A percentile compares a stretch with the other conserved stretches of the same genome.
phyloP scores from a whole-genome alignment of 805 yeast species.

The Suhomyces tanzawaensis region DNA sequence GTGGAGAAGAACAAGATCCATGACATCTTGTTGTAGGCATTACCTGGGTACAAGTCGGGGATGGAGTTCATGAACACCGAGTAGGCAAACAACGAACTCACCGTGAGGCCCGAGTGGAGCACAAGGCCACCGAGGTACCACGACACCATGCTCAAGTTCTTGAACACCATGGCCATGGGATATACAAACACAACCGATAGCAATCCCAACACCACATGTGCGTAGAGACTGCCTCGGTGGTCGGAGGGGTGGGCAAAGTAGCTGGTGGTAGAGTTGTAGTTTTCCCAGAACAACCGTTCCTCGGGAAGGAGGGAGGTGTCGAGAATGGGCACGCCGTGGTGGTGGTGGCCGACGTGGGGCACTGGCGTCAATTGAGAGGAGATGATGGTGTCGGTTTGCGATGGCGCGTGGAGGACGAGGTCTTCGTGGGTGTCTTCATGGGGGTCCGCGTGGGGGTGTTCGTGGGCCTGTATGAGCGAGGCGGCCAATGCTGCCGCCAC shows the following conservation, averaged over 20 bases:
- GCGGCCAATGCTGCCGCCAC: neutral
- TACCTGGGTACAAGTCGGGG: constrained; percentile 69
- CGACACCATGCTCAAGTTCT: constrained; percentile 51
- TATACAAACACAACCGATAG: constrained; percentile 52
- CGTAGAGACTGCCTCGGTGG: constrained; percentile 48
- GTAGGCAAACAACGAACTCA: constrained; percentile 53
- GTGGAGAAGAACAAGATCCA: constrained; percentile 55
- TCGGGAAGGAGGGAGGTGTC: constrained; percentile 64
- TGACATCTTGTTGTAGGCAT: constrained; percentile 68
- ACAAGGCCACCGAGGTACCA: constrained; percentile 18
- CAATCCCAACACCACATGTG: constrained; percentile 50
- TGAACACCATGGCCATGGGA: constrained; percentile 66
- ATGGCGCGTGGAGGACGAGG: neutral
- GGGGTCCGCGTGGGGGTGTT: neutral
- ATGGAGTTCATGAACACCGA: constrained; percentile 57
- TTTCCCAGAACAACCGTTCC: constrained; percentile 74
- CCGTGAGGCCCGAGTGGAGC: constrained; percentile 44
- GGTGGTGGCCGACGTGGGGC: constrained; percentile 39
- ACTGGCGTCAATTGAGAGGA: constrained; percentile 2
- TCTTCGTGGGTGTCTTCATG: neutral
- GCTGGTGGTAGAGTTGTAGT: constrained; percentile 67
- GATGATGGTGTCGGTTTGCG: neutral
- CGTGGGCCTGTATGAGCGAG: neutral
- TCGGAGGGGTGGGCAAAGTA: constrained; percentile 57
- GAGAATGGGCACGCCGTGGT: constrained; percentile 76